These are phyloP conservation scores for Fusarium haematococcum DNA, from an alignment of 2,329 filamentous ascomycete species.

Conservation along the genomic window DNA sequence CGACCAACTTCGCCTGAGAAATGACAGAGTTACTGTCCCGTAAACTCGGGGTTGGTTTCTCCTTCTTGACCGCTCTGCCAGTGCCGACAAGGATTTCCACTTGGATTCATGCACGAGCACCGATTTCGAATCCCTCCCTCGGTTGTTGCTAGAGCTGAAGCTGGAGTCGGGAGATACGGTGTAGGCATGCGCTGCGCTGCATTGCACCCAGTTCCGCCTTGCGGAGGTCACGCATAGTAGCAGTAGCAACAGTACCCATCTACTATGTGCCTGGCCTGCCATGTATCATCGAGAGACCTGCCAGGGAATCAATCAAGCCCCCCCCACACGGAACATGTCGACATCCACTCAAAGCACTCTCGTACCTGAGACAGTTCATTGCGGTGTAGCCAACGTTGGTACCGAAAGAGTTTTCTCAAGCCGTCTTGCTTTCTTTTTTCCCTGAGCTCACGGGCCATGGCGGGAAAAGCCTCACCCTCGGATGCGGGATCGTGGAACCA, in stretches of 20 bases:
- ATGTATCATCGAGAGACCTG: slow-evolving; percentile 17
- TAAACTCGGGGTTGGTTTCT: not conserved
- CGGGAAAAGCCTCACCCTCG: slow-evolving; percentile 32
- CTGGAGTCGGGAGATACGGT: not conserved
- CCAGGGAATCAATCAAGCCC: slow-evolving; percentile 7
- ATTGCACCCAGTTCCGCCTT: not conserved
- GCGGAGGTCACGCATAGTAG: not conserved
- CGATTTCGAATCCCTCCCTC: slow-evolving; percentile 22
- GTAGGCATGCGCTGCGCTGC: not conserved
- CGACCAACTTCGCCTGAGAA: slow-evolving; percentile 8
- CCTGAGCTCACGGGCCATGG: slow-evolving; percentile 23
- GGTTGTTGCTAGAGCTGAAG: slow-evolving; percentile 26
- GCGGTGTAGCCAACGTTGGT: slow-evolving; percentile 23
- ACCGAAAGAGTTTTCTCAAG: slow-evolving; percentile 26
- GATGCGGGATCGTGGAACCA: slow-evolving; percentile 32
- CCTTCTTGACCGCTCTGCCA: slow-evolving; percentile 8
- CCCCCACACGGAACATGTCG: slow-evolving; percentile 12
- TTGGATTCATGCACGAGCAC: slow-evolving; percentile 12
- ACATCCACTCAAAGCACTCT: slow-evolving; percentile 25
- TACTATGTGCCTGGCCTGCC: slow-evolving; percentile 17
- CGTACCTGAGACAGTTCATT: slow-evolving; percentile 36
- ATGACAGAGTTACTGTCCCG: slow-evolving; percentile 4
- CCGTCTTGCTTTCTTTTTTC: slow-evolving; percentile 32
- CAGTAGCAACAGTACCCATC: not conserved
- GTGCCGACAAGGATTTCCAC: slow-evolving; percentile 6